Conservation (phyloP, 1,284 basidiomycete genomes). For the Leccinum griseonigrum region DNA sequence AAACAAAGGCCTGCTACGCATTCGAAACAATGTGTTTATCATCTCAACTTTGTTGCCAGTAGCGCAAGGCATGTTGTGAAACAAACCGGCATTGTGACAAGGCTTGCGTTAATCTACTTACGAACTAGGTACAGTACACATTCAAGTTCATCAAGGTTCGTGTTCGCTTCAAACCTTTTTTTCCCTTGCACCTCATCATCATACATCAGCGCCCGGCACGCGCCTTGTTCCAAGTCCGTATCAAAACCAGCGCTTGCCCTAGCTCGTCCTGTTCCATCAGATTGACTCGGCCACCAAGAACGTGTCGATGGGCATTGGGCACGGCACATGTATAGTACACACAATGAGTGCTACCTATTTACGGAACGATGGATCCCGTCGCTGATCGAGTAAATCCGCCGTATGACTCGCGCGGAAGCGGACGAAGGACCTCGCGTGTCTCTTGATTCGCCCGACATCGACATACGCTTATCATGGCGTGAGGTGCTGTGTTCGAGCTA, state of each 20-base stretch:
- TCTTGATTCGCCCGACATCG: not conserved
- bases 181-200: not conserved
- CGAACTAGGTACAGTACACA: too few species aligned
- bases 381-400: not conserved
- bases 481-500: not conserved
- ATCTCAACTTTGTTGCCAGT: not conserved
- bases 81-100: not conserved
- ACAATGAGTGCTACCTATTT: not conserved
- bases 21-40: not conserved
- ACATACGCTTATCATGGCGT: not conserved
- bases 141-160: not conserved
- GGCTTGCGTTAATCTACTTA: not conserved
- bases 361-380: not conserved
- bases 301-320: not conserved
- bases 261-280: too few species aligned
- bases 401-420: not conserved
- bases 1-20: not conserved
- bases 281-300: too few species aligned
- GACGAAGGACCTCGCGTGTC: too few species aligned
- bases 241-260: not conserved
- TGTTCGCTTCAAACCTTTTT: not conserved
- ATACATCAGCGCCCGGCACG: slow-evolving; percentile 2
- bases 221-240: slow-evolving; percentile 1
- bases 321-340: not conserved
- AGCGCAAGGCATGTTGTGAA: not conserved